Conservation (phyloP, 768 basidiomycete genomes). For the Lentinula raphanica region DNA sequence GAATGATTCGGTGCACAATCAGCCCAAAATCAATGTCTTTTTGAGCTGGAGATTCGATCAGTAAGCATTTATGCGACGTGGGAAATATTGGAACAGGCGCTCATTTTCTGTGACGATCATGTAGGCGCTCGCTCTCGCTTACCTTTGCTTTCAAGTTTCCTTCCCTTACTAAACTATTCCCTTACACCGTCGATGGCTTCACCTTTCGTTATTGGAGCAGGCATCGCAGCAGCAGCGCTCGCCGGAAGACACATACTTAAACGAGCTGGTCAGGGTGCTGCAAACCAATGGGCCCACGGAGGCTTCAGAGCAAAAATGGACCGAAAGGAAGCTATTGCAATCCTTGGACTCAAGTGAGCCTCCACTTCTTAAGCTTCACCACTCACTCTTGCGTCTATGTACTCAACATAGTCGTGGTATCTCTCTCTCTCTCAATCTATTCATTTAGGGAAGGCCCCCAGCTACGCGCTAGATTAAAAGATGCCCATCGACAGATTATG, state of each 20-base stretch:
- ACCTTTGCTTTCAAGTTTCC: not conserved
- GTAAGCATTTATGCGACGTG: too few species aligned
- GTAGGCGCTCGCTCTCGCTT: too few species aligned
- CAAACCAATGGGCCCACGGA: constrained; percentile 86
- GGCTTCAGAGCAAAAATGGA: constrained; percentile 98
- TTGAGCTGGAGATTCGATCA: too few species aligned
- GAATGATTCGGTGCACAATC: too few species aligned
- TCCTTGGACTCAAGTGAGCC: constrained; percentile 88
- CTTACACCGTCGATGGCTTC: constrained; percentile 59
- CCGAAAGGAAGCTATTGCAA: constrained; percentile 83
- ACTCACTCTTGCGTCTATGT: not conserved
- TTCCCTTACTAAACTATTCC: not conserved
- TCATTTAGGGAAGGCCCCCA: constrained; percentile 70
- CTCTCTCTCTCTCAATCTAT: too few species aligned
- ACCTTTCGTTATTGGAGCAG: constrained; percentile 69
- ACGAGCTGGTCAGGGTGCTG: constrained; percentile 54
- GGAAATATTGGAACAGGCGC: too few species aligned
- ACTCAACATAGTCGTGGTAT: too few species aligned
- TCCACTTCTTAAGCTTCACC: constrained; percentile 5
- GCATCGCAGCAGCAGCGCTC: constrained; percentile 71
- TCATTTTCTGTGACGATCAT: too few species aligned
- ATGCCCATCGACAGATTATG: constrained; percentile 96
- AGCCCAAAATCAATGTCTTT: too few species aligned
- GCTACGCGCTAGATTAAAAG: constrained; percentile 78
- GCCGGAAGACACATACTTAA: constrained; percentile 69